Base-by-base conservation (phyloP, 805 yeast species). In the Zygosaccharomyces pseudorouxii region DNA sequence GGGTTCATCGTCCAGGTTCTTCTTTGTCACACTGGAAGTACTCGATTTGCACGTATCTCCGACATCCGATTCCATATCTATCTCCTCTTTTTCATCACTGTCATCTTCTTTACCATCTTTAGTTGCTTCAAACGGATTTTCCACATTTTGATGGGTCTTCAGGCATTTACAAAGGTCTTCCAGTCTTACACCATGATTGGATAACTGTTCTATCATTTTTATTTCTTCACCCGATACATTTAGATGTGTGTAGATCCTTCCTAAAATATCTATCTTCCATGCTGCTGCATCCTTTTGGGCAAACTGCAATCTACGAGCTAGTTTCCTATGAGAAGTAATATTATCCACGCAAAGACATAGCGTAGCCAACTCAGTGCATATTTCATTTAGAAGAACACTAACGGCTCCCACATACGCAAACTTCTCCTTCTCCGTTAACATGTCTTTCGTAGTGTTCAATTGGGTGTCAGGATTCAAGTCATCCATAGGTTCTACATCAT, bases 351-450 rank as follows among this genome's bases (percentile, higher is more conserved):
- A 78, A 18, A 72, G 62, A 48, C 79, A 76, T 18, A 81, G 63
- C 44, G 72, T 69, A 0, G 93, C 90, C 49, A 90, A 68, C n/a
- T 80, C 81, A 0, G 87, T 78, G 16, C 95, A 95, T 84, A 89
- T 80, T 18, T 86, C 86, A 20, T 85, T 86, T 45, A 83, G 77
- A 5, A 85, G 75, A 30, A 93, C 76, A 56, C 86, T 84, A 7
- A 85, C 81, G 8, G 92, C 74, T 0, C 97, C 98, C 5, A 86
- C 86, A 62, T 93, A 93, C 2, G 98, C 98, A 52, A 90, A 84
- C 59, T 87, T 84, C 64, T 93, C 97, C 12, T 84, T 73, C 14
- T 89, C 98, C 6, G 81, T 75, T 12, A 93, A 74, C 79, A 93
- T 78, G 20, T 81, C 78, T 63, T 83, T 88, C 4, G 97, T 93